phyloP scores from a whole-genome alignment of 202 grass and related monocot genomes.

The Carex arenaria region DNA sequence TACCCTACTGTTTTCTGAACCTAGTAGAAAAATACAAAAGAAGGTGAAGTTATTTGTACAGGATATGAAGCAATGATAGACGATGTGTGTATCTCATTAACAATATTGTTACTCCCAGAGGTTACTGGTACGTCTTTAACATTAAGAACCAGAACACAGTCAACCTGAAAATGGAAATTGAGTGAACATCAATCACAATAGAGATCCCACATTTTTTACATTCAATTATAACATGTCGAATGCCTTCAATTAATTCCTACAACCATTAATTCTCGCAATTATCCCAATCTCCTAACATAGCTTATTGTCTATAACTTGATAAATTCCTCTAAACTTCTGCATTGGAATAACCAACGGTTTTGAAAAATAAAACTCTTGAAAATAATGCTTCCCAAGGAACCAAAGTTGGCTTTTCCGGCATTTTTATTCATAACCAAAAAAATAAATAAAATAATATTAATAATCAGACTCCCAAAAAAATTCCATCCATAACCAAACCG shows the following conservation, averaged over 20 bases:
- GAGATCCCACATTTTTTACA: neutral
- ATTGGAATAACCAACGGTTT: neutral
- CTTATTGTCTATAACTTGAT: neutral
- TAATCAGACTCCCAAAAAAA: too few relatives aligned
- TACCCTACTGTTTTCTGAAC: conserved; percentile 29
- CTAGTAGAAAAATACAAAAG: conserved; percentile 14
- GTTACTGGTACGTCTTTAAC: conserved; percentile 15
- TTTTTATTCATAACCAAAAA: too few relatives aligned
- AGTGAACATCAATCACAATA: neutral
- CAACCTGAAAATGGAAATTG: conserved; percentile 35
- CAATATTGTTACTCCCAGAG: conserved; percentile 37
- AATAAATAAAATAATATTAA: too few relatives aligned
- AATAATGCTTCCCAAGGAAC: too few relatives aligned
- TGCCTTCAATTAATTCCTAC: neutral
- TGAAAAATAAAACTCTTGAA: neutral
- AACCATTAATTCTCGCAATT: neutral
- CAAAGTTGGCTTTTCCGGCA: too few relatives aligned
- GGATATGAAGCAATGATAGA: conserved; percentile 17
- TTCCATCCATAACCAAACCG: too few relatives aligned
- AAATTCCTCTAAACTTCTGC: neutral
- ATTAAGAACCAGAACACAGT: conserved; percentile 18
- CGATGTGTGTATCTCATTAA: neutral
- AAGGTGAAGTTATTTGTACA: conserved; percentile 8
- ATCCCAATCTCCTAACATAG: neutral
- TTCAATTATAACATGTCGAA: neutral